Evolutionary conservation across 495 filamentous ascomycete genomes (phyloP).

Genomic region (Aspergillus affinis): DNA sequence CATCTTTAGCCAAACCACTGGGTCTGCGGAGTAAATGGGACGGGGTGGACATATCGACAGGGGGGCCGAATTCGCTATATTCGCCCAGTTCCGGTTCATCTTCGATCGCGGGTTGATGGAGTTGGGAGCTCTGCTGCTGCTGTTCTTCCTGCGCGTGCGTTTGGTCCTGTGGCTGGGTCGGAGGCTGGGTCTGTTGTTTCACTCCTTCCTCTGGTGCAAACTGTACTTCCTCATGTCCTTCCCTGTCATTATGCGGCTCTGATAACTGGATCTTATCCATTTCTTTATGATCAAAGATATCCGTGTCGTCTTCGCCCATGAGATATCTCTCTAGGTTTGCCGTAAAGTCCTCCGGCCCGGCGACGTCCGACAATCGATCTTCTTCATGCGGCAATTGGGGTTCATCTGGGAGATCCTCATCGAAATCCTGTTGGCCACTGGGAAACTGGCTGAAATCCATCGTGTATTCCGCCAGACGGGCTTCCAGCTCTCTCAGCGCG

Average conservation of each 20-base stretch:
- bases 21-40: conserved; percentile 42
- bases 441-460: conserved; percentile 49
- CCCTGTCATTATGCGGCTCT: background rate
- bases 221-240: background rate
- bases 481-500: conserved; percentile 38
- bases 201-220: background rate
- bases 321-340: conserved; percentile 51
- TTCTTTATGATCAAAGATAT: conserved; percentile 23
- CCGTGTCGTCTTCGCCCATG: conserved; percentile 36
- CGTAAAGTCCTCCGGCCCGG: conserved; percentile 54
- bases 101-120: conserved; percentile 33
- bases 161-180: conserved; percentile 7
- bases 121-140: conserved; percentile 16
- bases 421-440: conserved; percentile 36
- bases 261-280: background rate
- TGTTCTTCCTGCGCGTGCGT: conserved; percentile 8
- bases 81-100: conserved; percentile 39
- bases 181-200: background rate
- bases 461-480: conserved; percentile 45
- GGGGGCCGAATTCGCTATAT: conserved; percentile 48
- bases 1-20: conserved; percentile 29
- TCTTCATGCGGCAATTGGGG: conserved; percentile 28
- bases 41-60: conserved; percentile 49
- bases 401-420: conserved; percentile 31
- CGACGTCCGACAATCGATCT: conserved; percentile 43